Conservation (phyloP, 345 rosid genomes). For the Odontarrhena argentea region DNA sequence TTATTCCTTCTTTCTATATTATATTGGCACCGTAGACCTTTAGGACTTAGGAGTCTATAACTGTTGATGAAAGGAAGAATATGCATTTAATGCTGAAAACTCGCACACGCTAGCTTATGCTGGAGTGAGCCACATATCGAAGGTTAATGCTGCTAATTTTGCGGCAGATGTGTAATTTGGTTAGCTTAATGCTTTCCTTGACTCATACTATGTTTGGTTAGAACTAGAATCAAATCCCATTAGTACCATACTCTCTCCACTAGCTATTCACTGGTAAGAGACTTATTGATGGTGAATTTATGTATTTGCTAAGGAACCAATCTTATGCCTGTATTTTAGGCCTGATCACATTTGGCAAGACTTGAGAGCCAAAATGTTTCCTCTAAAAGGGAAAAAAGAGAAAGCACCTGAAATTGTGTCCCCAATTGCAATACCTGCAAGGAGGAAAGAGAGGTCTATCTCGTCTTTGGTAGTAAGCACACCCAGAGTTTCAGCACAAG, state of each 20-base stretch:
- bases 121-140: conserved; percentile 12
- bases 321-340: conserved; percentile 49
- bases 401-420: conserved; percentile 62
- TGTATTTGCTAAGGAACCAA: conserved; percentile 22
- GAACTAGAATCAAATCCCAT: conserved; percentile 6
- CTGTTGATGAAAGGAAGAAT: not conserved
- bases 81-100: conserved; percentile 7
- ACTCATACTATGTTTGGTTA: conserved; percentile 7
- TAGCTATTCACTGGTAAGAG: conserved; percentile 3
- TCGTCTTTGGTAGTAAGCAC: conserved; percentile 85
- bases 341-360: conserved; percentile 91
- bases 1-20: not conserved
- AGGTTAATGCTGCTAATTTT: not conserved
- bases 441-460: conserved; percentile 95
- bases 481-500: conserved; percentile 69
- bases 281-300: conserved; percentile 23
- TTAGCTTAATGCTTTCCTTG: conserved; percentile 10
- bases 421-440: conserved; percentile 55
- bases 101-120: not conserved
- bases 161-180: conserved; percentile 16
- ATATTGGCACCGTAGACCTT: not conserved
- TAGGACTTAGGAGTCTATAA: conserved; percentile 13
- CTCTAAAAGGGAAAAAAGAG: conserved; percentile 67
- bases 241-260: not conserved
- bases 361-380: conserved; percentile 82